Evolutionary conservation across 2,329 filamentous ascomycete species (phyloP), one percentile per base, ranked within the genome.

Genomic region (Exophiala sp.): DNA sequence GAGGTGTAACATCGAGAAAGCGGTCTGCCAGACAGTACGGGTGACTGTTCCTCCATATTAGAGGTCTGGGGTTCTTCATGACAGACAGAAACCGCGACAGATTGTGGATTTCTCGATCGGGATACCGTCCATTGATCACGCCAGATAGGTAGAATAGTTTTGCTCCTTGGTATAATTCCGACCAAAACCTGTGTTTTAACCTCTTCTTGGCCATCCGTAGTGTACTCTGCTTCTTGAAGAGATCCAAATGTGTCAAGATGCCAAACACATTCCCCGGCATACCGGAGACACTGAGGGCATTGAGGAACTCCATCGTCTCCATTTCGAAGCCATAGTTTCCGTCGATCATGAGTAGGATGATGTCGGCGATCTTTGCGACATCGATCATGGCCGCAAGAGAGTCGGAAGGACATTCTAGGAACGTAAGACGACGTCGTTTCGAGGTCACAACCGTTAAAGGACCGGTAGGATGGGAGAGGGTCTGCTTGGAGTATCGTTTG

Each of bases 301-400:
- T 97, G 67, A 99, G 76, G 58, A 99, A 99, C 73, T 99, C 94
- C 94, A 99, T 99, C 0, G 94, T 99, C 79, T 99, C 94, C 94
- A 99, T 99, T 74, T 99, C 94, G 68, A 99, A 99, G 11, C 94
- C 95, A 66, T 88, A 99, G 73, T 97, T 97, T 52, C 94, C 95
- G 68, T 99, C 94, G 64, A 99, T 99, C 89, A 99, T 94, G 52
- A 99, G 81, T 46, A 99, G 79, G 5, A 97, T 89, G 65, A 99
- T 96, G 70, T 99, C 94, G 14, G 95, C 94, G 40, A 99, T 89
- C 73, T 99, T 99, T 55, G 94, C 89, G 52, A 96, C 82, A 71
- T 99, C 94, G 61, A 99, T 91, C 89, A 97, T 96, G 62, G 89
- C 88, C 59, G 95, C 91, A 50, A 99, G 82, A 64, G 94, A 91